Evolutionary conservation across 768 basidiomycete genomes (phyloP).

Genomic region (Podaxis sp.): DNA sequence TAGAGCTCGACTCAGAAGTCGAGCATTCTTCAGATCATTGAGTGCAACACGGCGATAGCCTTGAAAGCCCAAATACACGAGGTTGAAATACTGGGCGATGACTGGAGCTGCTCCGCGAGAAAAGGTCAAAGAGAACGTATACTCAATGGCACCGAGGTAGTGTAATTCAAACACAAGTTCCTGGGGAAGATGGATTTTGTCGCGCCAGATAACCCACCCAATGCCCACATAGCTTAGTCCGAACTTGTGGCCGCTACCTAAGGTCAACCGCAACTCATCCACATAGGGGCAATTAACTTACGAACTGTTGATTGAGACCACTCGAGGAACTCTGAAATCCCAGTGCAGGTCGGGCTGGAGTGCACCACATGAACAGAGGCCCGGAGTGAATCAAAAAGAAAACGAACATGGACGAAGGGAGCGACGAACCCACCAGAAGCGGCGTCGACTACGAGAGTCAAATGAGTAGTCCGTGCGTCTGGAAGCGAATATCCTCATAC

Average conservation of each 20-base stretch:
- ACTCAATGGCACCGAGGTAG: conserved; percentile 58
- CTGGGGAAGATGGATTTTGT: conserved; percentile 59
- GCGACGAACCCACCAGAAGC: conserved; percentile 68
- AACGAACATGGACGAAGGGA: conserved; percentile 45
- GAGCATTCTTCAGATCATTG: conserved; percentile 55
- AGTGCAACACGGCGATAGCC: conserved; percentile 48
- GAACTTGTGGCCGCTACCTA: conserved; percentile 59
- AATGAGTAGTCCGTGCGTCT: conserved; percentile 38
- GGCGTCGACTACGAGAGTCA: conserved; percentile 47
- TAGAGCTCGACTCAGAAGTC: conserved; percentile 57
- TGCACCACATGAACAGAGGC: conserved; percentile 19
- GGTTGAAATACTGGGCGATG: conserved; percentile 61
- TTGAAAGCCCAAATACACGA: conserved; percentile 55
- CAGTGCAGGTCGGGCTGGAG: conserved; percentile 49
- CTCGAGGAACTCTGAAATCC: conserved; percentile 62
- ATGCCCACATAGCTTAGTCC: conserved; percentile 53
- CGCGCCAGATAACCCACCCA: conserved; percentile 70
- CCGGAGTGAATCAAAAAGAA: not conserved
- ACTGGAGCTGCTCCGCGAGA: conserved; percentile 46
- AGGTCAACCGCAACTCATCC: conserved; percentile 37
- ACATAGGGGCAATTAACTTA: conserved; percentile 35
- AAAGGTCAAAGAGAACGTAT: conserved; percentile 62
- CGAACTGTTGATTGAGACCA: conserved; percentile 58
- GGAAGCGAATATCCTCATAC: conserved; percentile 41
- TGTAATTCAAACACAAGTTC: conserved; percentile 69